phyloP scores from a whole-genome alignment of 306 rosid species.

The Alnus glutinosa region DNA sequence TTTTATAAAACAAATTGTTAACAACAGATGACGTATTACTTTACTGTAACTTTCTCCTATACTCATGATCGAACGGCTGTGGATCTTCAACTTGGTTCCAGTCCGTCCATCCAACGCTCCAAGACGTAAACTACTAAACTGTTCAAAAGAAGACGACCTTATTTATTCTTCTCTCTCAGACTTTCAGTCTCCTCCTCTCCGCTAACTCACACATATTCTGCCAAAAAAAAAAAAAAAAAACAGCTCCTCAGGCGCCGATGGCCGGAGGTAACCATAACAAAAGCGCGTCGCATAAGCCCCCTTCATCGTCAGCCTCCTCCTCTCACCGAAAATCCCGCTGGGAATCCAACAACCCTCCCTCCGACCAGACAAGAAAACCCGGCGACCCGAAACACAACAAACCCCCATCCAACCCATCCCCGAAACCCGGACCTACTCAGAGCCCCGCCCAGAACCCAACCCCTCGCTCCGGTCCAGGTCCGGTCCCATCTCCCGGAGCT shows the following conservation, averaged over 20 bases:
- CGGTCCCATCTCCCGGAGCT: constrained; percentile 35
- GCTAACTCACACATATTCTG: background rate
- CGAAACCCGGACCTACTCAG: constrained; percentile 39
- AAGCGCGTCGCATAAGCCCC: constrained; percentile 38
- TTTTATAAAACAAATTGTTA: too few species aligned
- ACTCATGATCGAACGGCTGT: too few species aligned
- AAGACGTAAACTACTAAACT: too few species aligned
- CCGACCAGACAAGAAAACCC: constrained; percentile 25
- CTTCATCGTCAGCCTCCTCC: constrained; percentile 49
- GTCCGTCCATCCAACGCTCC: too few species aligned
- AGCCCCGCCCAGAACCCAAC: constrained; percentile 37
- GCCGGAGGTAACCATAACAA: constrained; percentile 71
- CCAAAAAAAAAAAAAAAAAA: background rate
- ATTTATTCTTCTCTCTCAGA: background rate
- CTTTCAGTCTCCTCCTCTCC: background rate
- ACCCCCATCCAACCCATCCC: constrained; percentile 33
- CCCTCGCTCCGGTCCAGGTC: constrained; percentile 22
- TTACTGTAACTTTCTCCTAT: too few species aligned
- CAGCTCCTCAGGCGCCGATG: constrained; percentile 35
- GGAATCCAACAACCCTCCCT: constrained; percentile 60
- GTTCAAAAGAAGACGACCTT: too few species aligned
- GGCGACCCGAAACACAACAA: constrained; percentile 40
- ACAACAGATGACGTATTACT: too few species aligned
- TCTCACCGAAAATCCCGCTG: constrained; percentile 78
- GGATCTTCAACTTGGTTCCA: too few species aligned